Base-by-base conservation (phyloP, 805 yeast species). In the Candida railenensis region DNA sequence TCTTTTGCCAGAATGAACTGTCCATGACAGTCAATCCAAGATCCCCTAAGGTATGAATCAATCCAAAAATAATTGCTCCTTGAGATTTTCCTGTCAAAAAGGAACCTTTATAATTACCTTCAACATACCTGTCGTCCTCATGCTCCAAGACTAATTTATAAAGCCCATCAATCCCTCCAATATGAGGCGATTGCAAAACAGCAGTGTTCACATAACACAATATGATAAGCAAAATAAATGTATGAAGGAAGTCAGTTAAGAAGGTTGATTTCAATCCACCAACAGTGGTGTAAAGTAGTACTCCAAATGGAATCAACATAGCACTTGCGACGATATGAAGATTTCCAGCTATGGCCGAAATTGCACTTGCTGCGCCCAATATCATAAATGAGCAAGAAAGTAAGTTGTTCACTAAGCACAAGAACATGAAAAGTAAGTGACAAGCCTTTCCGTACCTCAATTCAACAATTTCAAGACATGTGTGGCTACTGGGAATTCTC, bases 261-360 rank as follows among this genome's bases (percentile, higher is more conserved):
- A 77, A 76, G 2, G 82, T 77, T 4, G 81, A 75, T 47, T 72
- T 75, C 32, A 78, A 58, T 8, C 82, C 82, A 40, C 82, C 82
- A 33, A 73, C 63, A 9, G 72, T 63, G 0, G 82, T 78, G 54
- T 77, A 78, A 25, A 74, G 56, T 47, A 72, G 58, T 16, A 78
- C 81, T 2, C 67, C 67, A 55, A 62, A 61, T 32, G 63, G 65
- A 45, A 61, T 59, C 32, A 61, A 52, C 64, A 60, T 53, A 4
- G 63, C 54, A 37, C 58, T 56, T 7, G 65, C 65, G 22, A 57
- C 65, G 30, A 57, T 57, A 37, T 62, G 56, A 25, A 61, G 48
- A 41, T 62, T 58, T 11, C 65, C 65, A 18, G 63, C 62, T 42
- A 62, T 59, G 16, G 59, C 54, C 3, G 62, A 53, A 28, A 62